Evolutionary conservation across 371 early-diverging fungal genomes (phyloP).

Genomic region (Mucor mucedo): DNA sequence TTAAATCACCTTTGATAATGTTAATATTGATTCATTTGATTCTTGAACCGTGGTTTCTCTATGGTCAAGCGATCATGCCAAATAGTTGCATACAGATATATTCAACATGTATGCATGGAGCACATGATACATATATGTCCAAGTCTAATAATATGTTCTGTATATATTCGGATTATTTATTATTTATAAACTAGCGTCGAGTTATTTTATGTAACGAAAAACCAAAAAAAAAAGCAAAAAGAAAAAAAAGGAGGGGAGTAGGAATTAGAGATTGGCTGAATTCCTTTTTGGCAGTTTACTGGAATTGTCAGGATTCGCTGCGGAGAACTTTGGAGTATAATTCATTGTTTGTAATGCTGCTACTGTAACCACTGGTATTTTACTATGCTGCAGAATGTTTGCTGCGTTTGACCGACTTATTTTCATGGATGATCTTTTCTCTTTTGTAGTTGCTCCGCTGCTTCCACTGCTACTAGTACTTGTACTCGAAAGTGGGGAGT

Average conservation of each 20-base stretch:
- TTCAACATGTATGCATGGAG: no score
- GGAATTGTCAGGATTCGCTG: not conserved
- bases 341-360: not conserved
- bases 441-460: not conserved
- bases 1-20: no score
- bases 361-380: not conserved
- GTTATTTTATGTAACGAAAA: no score
- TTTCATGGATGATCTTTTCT: not conserved
- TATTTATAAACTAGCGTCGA: no score
- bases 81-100: no score
- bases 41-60: no score
- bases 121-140: no score
- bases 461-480: conserved; percentile 8
- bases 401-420: not conserved
- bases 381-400: not conserved
- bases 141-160: no score
- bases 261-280: not conserved
- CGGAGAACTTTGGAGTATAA: not conserved
- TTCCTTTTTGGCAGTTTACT: conserved; percentile 1
- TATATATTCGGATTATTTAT: no score
- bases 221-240: no score
- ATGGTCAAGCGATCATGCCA: no score
- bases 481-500: not conserved
- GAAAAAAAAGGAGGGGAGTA: not conserved
- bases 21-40: no score